These are phyloP conservation scores for Chrysosporium queenslandicum DNA, from an alignment of 2,329 filamentous ascomycete genomes.

Conservation along the genomic window DNA sequence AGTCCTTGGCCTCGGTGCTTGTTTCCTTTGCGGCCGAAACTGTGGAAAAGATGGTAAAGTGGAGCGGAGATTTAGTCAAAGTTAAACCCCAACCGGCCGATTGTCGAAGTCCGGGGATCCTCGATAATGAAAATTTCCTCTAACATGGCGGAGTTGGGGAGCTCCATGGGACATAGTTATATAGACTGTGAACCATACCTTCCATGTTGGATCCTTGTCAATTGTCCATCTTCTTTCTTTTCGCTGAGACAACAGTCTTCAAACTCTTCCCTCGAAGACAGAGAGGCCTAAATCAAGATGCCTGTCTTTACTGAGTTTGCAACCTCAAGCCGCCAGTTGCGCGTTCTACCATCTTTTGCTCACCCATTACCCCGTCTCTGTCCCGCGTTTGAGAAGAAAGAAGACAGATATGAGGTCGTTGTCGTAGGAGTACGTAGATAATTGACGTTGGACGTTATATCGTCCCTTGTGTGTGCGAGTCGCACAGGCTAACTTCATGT, in stretches of 20 bases:
- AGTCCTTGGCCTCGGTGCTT: not conserved
- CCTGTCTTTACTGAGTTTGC: slow-evolving; percentile 13
- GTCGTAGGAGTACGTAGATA: slow-evolving; percentile 30
- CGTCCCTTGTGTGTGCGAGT: not conserved
- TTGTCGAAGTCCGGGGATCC: slow-evolving; percentile 1
- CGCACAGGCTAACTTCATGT: not conserved
- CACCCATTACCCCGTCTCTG: slow-evolving; percentile 31
- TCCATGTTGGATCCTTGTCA: not conserved
- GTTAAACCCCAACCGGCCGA: not conserved
- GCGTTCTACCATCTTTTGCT: slow-evolving; percentile 40
- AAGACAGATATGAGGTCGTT: slow-evolving; percentile 34
- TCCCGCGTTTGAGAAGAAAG: slow-evolving; percentile 17
- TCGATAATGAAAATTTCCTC: not conserved
- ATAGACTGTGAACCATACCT: not conserved
- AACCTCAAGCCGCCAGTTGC: slow-evolving; percentile 12
- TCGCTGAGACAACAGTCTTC: not conserved
- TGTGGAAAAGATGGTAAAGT: not conserved
- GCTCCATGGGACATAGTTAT: not conserved
- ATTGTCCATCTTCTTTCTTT: too few relatives aligned
- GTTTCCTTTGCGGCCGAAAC: not conserved
- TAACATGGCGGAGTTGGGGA: not conserved
- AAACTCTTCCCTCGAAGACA: not conserved
- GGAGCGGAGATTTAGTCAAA: slow-evolving; percentile 1
- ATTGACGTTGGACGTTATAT: not conserved
- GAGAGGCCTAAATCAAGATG: slow-evolving; percentile 3